Evolutionary conservation across 164 flowering plant genomes (phyloP), one percentile per base, ranked within the genome.

Genomic region (Kalanchoe fedtschenkoi): DNA sequence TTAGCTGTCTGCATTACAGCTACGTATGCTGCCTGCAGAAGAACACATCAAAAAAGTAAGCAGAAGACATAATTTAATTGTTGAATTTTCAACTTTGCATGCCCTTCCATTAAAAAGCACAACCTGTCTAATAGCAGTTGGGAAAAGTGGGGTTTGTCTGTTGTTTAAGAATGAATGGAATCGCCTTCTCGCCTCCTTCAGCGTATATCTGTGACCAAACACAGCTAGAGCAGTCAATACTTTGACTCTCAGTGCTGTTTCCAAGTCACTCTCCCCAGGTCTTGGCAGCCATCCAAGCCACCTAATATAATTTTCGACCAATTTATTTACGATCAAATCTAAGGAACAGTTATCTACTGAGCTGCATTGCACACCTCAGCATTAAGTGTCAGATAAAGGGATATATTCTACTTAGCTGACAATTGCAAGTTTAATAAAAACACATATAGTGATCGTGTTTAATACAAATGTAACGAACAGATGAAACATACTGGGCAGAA

Each of bases 171-270:
- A 91, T 64, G 81, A 76, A 34, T 77, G 66, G 65, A 89, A 89
- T 13, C 96, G 89, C 73, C 71, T 80, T 37, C 51, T 67, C 46
- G 85, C 96, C 77, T 91, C 96, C 35, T 71, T 67, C 53, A 67
- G 60, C 10, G 95, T 87, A 39, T 6, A 34, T 19, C 78, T 85
- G 71, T 91, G 84, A 14, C 91, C 95, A 75, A 83, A 81, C 8
- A 60, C 14, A 66, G 86, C 83, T 58, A 91, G 84, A 35, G 89
- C 95, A 64, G 81, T 76, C 71, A 91, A 73, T 51, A 89, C 42
- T 75, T 91, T 86, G 56, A 91, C 98, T 71, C 95, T 85, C 78
- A 87, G 76, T 95, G 88, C 78, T 60, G 89, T 83, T 72, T 91
- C 90, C 62, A 89, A 72, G 70, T 87, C 91, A 64, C 88, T 78